Evolutionary conservation across 139 green algal species (phyloP).

Genomic region (Pseudopediastrum boryanum): DNA sequence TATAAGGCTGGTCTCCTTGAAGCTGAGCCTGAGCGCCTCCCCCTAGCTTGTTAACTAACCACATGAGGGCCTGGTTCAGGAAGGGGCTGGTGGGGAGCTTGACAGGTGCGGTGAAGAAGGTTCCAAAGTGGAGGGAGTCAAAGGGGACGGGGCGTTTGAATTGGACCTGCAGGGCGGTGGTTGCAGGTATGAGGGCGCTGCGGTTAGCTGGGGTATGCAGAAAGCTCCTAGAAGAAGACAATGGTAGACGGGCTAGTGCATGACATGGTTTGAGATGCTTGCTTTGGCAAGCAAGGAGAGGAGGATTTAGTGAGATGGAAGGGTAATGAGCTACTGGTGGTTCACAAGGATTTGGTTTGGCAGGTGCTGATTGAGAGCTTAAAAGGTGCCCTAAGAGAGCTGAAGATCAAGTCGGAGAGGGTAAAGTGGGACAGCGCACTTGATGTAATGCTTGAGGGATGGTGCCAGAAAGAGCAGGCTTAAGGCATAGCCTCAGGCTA

Average conservation of each 20-base stretch:
- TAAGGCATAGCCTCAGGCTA: no score
- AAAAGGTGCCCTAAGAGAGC: no score
- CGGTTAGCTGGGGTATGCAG: no score
- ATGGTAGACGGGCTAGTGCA: background rate
- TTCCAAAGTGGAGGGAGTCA: constrained; percentile 15
- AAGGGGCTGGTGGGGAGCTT: constrained; percentile 17
- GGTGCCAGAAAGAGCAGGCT: no score
- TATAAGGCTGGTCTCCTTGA: constrained; percentile 1
- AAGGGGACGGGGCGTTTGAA: constrained; percentile 25
- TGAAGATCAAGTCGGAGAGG: no score
- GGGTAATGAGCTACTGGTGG: background rate
- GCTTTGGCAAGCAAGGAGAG: background rate
- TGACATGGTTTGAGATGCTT: background rate
- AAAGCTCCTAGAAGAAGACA: background rate
- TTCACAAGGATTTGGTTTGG: no score
- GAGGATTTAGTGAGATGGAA: background rate
- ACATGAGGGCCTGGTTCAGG: background rate
- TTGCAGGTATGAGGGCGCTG: no score
- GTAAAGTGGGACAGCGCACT: no score
- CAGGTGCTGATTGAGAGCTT: no score
- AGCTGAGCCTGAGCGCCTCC: constrained; percentile 7
- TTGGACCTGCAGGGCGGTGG: background rate
- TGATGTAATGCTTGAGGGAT: no score
- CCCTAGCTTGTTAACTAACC: constrained; percentile 14
- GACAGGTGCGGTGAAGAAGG: constrained; percentile 1